phyloP scores from a whole-genome alignment of 2,329 filamentous ascomycete species.

The Pseudocercospora vitis region DNA sequence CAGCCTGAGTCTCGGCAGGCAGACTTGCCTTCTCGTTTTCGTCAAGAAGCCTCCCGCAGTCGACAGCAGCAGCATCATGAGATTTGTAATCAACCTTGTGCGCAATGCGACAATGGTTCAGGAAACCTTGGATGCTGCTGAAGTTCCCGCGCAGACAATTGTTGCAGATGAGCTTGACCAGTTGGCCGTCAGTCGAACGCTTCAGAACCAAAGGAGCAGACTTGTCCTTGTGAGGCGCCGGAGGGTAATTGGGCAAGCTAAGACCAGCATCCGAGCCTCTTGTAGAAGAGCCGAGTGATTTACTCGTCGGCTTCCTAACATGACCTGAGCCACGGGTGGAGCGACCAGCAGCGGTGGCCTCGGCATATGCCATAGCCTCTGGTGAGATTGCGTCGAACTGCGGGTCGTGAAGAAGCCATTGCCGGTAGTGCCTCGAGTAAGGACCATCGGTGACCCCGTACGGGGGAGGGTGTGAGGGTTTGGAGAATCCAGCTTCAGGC shows the following conservation, averaged over 20 bases:
- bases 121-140: constrained; percentile 96
- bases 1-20: constrained; percentile 31
- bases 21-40: constrained; percentile 54
- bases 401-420: constrained; percentile 89
- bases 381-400: constrained; percentile 66
- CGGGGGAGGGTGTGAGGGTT: constrained; percentile 76
- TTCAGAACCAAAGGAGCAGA: constrained; percentile 77
- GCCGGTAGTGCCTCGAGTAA: constrained; percentile 90
- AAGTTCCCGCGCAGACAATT: constrained; percentile 90
- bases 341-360: constrained; percentile 60
- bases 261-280: constrained; percentile 55
- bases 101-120: constrained; percentile 97
- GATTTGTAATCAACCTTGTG: constrained; percentile 93
- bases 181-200: constrained; percentile 75
- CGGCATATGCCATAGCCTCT: constrained; percentile 25
- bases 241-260: constrained; percentile 65
- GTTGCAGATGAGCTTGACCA: constrained; percentile 83
- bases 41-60: constrained; percentile 81
- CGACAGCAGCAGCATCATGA: constrained; percentile 88
- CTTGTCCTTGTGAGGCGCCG: constrained; percentile 70
- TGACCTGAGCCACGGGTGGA: constrained; percentile 73
- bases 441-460: constrained; percentile 91
- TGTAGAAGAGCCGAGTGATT: constrained; percentile 60
- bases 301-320: constrained; percentile 44
- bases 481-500: constrained; percentile 60